Evolutionary conservation across 1,284 basidiomycete genomes (phyloP), one percentile per base, ranked within the genome.

Genomic region (Singerocomus inundabilis): DNA sequence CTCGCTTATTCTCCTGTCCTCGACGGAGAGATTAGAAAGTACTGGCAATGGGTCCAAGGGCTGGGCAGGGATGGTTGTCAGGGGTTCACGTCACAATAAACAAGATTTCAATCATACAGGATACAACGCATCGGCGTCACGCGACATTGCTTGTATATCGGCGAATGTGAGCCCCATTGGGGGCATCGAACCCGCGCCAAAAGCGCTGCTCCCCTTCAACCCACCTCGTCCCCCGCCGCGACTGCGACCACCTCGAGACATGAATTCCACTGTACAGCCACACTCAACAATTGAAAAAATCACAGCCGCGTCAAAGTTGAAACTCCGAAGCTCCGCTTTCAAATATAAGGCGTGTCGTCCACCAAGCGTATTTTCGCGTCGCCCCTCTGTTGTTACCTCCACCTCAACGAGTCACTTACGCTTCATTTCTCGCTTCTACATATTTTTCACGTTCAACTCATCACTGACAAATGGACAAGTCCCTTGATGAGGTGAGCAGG

Each of bases 401-500:
- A 56, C 31, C 41, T 28, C 39, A 12, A 8, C 24, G 12, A 31
- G n/a, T 26, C 30, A 3, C 21, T 26, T 26, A 45, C 32, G 18
- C 41, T 30, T 31, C 21, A 36, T 4, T 36, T 28, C 35, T 44
- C 30, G 7, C 25, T 28, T 28, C 41, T 12, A 28, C 31, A 28
- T 24, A 44, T 21, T 18, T 29, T 42, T 34, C 2, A 37, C 26
- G 13, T 38, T 29, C 29, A 24, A 25, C 31, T 44, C 34, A 15
- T 29, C 3, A 46, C 33, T 40, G 24, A 51, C 61, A 66, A 67
- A 88, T 89, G 85, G 92, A 95, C 77, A 88, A 91, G 75, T 81
- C 89, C 64, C 90, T 96, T 61, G 93, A 95, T 71, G 88, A 94
- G 62, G 91, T 96, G 53, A 46, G 84, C 67, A 12, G 5, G 40